Percentiles rank a stretch among this genome's conserved stretches.
phyloP scores from a whole-genome alignment of 2,329 filamentous ascomycete species.

The Colletotrichum sp. region DNA sequence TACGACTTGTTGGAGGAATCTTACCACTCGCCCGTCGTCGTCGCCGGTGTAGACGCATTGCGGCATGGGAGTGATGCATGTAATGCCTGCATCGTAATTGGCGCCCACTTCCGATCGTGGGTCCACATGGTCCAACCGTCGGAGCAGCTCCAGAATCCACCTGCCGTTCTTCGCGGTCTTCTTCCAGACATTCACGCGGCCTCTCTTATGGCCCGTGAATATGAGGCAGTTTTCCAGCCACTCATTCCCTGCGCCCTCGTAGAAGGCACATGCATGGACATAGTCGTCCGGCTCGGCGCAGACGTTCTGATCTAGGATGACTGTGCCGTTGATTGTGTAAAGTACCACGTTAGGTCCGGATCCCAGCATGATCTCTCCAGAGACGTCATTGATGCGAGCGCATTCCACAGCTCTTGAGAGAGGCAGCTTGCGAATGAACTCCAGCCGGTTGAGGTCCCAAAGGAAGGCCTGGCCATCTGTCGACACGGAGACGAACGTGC shows the following conservation, averaged over 20 bases:
- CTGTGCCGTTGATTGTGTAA: slow-evolving; percentile 86
- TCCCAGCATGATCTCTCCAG: slow-evolving; percentile 87
- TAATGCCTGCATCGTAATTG: slow-evolving; percentile 74
- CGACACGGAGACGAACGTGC: slow-evolving; percentile 83
- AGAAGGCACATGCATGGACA: slow-evolving; percentile 85
- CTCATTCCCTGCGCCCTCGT: slow-evolving; percentile 88
- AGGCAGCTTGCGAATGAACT: slow-evolving; percentile 80
- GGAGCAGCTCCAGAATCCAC: slow-evolving; percentile 81
- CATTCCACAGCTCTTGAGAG: slow-evolving; percentile 68
- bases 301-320: slow-evolving; percentile 82
- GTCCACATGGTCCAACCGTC: slow-evolving; percentile 83
- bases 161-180: slow-evolving; percentile 62
- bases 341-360: slow-evolving; percentile 76
- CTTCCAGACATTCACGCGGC: slow-evolving; percentile 81
- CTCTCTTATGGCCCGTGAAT: slow-evolving; percentile 86
- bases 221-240: slow-evolving; percentile 88
- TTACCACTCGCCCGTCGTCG: slow-evolving; percentile 87
- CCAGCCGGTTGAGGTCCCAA: slow-evolving; percentile 92
- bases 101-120: slow-evolving; percentile 63
- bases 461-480: slow-evolving; percentile 83
- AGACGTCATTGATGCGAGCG: slow-evolving; percentile 86
- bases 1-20: slow-evolving; percentile 17
- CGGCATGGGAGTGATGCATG: slow-evolving; percentile 83
- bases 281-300: slow-evolving; percentile 75
- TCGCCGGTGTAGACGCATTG: slow-evolving; percentile 91